Conservation (phyloP, 2,329 filamentous ascomycete species). For the Pezicula carpinea region DNA sequence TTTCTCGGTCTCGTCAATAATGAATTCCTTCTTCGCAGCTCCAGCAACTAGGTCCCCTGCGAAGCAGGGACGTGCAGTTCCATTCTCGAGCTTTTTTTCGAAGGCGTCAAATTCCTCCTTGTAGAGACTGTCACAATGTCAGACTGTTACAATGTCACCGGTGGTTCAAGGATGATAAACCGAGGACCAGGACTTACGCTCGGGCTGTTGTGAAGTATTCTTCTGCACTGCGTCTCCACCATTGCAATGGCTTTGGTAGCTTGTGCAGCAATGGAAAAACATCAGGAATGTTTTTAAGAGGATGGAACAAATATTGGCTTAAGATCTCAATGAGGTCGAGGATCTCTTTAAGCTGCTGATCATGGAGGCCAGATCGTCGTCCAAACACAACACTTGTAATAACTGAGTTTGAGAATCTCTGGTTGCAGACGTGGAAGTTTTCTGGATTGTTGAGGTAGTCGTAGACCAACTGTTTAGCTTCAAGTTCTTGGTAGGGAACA, state of each 20-base stretch:
- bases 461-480: conserved; percentile 21
- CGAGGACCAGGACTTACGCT: conserved; percentile 2
- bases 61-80: conserved; percentile 25
- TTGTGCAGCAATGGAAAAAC: conserved; percentile 26
- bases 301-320: conserved; percentile 20
- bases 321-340: conserved; percentile 20
- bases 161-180: too few species aligned
- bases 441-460: conserved; percentile 22
- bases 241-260: conserved; percentile 26
- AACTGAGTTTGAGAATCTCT: conserved; percentile 24
- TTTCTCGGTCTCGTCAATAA: conserved; percentile 17
- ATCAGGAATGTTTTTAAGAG: conserved; percentile 29
- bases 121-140: conserved; percentile 16
- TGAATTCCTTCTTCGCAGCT: conserved; percentile 17
- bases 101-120: conserved; percentile 18
- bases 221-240: conserved; percentile 24
- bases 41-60: conserved; percentile 24
- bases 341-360: conserved; percentile 16
- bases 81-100: conserved; percentile 17
- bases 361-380: conserved; percentile 13
- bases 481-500: conserved; percentile 26
- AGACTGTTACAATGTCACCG: background rate
- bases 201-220: conserved; percentile 15
- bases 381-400: conserved; percentile 29
- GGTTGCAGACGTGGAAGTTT: conserved; percentile 19